Conservation (phyloP, 2,329 filamentous ascomycete species). For the Acephala macrosclerotiorum region DNA sequence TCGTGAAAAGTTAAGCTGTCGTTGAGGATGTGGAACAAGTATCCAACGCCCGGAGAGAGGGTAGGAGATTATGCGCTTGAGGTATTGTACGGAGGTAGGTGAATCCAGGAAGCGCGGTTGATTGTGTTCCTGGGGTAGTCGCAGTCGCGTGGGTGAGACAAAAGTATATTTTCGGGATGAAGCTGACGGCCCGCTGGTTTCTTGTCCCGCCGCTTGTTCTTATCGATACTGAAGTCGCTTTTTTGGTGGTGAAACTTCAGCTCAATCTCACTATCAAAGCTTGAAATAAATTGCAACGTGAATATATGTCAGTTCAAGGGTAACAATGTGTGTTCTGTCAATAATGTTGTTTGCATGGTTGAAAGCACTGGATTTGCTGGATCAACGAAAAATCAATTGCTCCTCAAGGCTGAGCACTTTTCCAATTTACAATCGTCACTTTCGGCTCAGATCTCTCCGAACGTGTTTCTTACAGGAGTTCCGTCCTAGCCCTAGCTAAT, state of each 20-base stretch:
- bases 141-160: conserved; percentile 23
- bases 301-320: not conserved
- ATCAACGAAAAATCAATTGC: not conserved
- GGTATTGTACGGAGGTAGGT: not conserved
- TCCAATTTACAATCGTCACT: too few relatives aligned
- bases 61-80: not conserved
- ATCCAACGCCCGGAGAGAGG: not conserved
- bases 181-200: conserved; percentile 6
- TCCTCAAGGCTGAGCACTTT: too few relatives aligned
- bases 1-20: not conserved
- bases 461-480: too few relatives aligned
- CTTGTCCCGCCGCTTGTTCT: conserved; percentile 18
- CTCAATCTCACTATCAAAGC: not conserved
- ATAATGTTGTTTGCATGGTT: not conserved
- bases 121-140: conserved; percentile 14
- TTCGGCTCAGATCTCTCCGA: too few relatives aligned
- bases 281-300: not conserved
- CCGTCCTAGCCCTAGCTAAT: too few relatives aligned
- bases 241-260: not conserved
- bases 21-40: not conserved
- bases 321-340: not conserved
- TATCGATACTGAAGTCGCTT: conserved; percentile 26
- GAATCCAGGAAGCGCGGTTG: not conserved
- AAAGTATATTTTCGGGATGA: conserved; percentile 29
- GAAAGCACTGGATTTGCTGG: not conserved